Base-by-base conservation (phyloP, 306 rosid species). In the Canavalia ensiformis region DNA sequence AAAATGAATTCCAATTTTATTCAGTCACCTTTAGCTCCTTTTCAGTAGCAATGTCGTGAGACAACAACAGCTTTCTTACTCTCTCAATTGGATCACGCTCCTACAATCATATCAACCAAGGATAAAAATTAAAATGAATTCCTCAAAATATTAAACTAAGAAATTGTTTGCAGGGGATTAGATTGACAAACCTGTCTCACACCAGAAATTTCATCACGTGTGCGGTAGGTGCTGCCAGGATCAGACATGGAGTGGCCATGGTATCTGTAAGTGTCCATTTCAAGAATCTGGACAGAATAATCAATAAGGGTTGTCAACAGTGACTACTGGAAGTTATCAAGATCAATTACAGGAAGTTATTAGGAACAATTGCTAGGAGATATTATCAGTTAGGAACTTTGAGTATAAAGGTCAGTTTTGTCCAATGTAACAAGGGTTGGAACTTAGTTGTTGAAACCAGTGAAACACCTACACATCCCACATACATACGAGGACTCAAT, bases 231-330 rank as follows among this genome's bases (percentile, higher is more conserved):
- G 90, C 98, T 96, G 33, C 99, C 99, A 75, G 97, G 99, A 88
- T 96, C 99, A 83, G 98, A 96, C 99, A 95, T 93, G 52, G 98
- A 93, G 88, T 96, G 99, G 41, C 99, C 98, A 63, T 96, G 99
- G 85, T 96, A 96, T 89, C 99, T 89, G 65, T 96, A 96, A 8
- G 99, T 96, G 84, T 93, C 99, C 99, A 96, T 90, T 86, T 96
- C 99, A 67, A 96, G 98, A 85, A 96, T 88, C 98, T 96, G 90
- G 69, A 82, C 65, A 84, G 78, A 84, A 77, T 18, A 57, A 74
- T 74, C 60, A 84, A 10, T 5, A 82, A 39, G 28, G 33, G 33
- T 60, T 60, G 4, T 60, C 44, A 31, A 2, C 28, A 5, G 4
- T 10, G 44, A 8, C 44, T 7, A 60, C 42, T 60, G 33, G 29